A percentile compares a stretch with the other conserved stretches of the same genome.
Conservation (phyloP, 306 rosid genomes). For the Quercus mongolica region DNA sequence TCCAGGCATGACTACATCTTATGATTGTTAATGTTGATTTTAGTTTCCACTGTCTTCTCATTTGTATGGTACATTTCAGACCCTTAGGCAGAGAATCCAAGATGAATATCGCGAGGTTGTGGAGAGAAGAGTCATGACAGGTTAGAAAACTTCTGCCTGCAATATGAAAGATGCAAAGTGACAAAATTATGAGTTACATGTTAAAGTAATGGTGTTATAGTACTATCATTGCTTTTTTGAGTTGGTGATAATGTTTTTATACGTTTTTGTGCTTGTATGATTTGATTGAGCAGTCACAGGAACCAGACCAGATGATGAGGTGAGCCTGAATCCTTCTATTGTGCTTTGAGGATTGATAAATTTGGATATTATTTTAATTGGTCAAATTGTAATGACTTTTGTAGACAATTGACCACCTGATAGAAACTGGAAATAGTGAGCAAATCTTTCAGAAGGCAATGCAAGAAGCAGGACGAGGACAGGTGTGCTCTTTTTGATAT, state of each 20-base stretch:
- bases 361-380: constrained; percentile 28
- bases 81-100: constrained; percentile 89
- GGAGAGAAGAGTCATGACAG: constrained; percentile 97
- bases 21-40: constrained; percentile 9
- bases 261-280: constrained; percentile 27
- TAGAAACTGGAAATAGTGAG: constrained; percentile 97
- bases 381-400: constrained; percentile 17
- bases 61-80: constrained; percentile 36
- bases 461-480: constrained; percentile 85
- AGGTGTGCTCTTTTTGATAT: constrained; percentile 44
- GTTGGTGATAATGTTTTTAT: constrained; percentile 20
- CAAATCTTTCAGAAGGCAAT: constrained; percentile 91
- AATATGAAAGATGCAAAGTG: constrained; percentile 12
- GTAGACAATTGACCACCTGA: constrained; percentile 84
- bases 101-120: constrained; percentile 99
- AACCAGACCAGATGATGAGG: constrained; percentile 94
- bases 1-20: constrained; percentile 56
- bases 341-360: constrained; percentile 9
- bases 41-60: constrained; percentile 28
- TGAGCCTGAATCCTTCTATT: constrained; percentile 35
- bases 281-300: constrained; percentile 70
- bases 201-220: not conserved
- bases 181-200: not conserved
- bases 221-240: not conserved
- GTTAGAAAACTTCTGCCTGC: constrained; percentile 39